phyloP scores from a whole-genome alignment of 108 stramenopile genomes.

The Skeletonema grethae region DNA sequence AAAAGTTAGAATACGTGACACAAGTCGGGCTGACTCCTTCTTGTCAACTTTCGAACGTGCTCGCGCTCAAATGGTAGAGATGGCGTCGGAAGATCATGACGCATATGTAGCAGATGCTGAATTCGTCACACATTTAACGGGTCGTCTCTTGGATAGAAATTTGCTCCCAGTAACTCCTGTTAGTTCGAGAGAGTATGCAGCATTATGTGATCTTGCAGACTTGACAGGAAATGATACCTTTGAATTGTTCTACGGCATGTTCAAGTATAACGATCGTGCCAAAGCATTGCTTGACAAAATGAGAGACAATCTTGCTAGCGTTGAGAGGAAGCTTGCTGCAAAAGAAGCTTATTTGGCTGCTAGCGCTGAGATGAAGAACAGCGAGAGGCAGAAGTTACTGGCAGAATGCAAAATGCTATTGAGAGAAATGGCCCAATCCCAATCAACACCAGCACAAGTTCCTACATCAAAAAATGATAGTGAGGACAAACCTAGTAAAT shows the following conservation, averaged over 20 bases:
- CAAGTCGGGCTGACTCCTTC: conserved; percentile 79
- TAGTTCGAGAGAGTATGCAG: conserved; percentile 89
- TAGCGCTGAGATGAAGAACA: conserved; percentile 87
- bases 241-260: conserved; percentile 96
- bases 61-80: conserved; percentile 91
- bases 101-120: conserved; percentile 91
- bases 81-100: conserved; percentile 92
- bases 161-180: conserved; percentile 90
- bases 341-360: conserved; percentile 94
- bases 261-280: conserved; percentile 89
- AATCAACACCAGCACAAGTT: conserved; percentile 3
- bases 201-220: conserved; percentile 89
- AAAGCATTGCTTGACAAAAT: conserved; percentile 71
- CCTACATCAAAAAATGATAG: neutral
- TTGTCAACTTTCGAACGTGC: conserved; percentile 88
- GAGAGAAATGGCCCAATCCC: conserved; percentile 66
- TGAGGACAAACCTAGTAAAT: neutral
- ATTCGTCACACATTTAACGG: conserved; percentile 94
- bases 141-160: conserved; percentile 86
- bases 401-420: conserved; percentile 87
- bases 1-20: conserved; percentile 75
- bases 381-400: conserved; percentile 85
- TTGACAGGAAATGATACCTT: conserved; percentile 89
- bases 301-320: conserved; percentile 87
- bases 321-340: conserved; percentile 93